Evolutionary conservation across 75 land plant species (phyloP).

Genomic region (Picea glauca): DNA sequence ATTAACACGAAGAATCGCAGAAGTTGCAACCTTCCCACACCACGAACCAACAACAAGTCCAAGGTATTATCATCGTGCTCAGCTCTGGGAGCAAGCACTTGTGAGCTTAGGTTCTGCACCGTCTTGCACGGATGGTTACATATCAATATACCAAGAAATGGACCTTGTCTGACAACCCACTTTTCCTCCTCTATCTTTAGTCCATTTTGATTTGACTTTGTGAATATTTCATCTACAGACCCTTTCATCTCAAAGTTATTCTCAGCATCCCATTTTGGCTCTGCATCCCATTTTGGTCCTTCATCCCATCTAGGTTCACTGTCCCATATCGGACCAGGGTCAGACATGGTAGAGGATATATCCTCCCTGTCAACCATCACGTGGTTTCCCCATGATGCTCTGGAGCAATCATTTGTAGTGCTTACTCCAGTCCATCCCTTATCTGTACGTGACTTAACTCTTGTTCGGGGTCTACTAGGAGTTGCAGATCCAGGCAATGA

Average conservation of each 20-base stretch:
- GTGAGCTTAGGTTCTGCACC: conserved; percentile 76
- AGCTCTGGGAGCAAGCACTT: conserved; percentile 84
- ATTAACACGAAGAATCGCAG: conserved; percentile 62
- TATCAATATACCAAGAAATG: conserved; percentile 71
- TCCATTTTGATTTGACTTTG: conserved; percentile 17
- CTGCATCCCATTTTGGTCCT: conserved; percentile 60
- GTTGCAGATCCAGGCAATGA: conserved; percentile 41
- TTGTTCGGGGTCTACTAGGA: conserved; percentile 80
- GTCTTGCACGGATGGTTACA: conserved; percentile 95
- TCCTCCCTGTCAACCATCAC: conserved; percentile 51
- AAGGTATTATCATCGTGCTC: conserved; percentile 79
- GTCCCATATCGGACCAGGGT: conserved; percentile 71
- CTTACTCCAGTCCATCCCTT: conserved; percentile 75
- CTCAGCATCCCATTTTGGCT: conserved; percentile 46
- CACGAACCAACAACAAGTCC: conserved; percentile 74
- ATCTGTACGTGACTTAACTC: conserved; percentile 68
- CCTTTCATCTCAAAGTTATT: conserved; percentile 55
- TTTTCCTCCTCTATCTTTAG: conserved; percentile 47
- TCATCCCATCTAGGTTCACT: conserved; percentile 52
- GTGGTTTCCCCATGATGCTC: conserved; percentile 57
- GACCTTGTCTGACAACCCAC: conserved; percentile 74
- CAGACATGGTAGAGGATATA: conserved; percentile 75
- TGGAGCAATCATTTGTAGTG: conserved; percentile 29
- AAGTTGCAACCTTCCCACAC: conserved; percentile 68
- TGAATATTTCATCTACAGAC: conserved; percentile 42